Evolutionary conservation across 495 filamentous ascomycete species (phyloP).

Genomic region (Polyplosphaeria fusca): DNA sequence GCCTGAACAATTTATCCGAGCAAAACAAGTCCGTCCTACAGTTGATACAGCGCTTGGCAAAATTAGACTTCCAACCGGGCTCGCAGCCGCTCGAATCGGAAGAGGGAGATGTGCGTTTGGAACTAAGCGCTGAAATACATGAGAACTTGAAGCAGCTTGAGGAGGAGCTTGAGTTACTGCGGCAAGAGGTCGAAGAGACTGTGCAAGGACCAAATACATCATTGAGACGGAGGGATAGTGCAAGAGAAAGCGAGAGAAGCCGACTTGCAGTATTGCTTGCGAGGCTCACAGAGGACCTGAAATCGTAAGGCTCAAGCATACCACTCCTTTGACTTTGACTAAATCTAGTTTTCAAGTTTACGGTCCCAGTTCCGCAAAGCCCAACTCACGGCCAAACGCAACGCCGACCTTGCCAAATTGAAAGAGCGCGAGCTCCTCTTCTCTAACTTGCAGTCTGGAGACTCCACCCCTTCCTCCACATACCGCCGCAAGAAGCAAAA

Average conservation of each 20-base stretch:
- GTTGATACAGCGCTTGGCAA: conserved; percentile 71
- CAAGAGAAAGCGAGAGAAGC: conserved; percentile 55
- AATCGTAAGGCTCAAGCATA: conserved; percentile 49
- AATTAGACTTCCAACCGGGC: conserved; percentile 62
- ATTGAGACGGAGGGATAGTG: conserved; percentile 43
- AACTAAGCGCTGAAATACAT: conserved; percentile 79
- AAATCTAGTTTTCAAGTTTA: conserved; percentile 48
- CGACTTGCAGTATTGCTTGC: conserved; percentile 61
- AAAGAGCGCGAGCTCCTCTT: conserved; percentile 77
- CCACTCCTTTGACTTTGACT: conserved; percentile 15
- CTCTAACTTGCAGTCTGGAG: conserved; percentile 50
- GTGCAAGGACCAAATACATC: conserved; percentile 44
- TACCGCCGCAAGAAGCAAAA: conserved; percentile 15
- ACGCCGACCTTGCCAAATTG: conserved; percentile 65
- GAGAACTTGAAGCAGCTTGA: conserved; percentile 78
- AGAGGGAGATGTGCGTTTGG: conserved; percentile 65
- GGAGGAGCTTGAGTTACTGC: conserved; percentile 77
- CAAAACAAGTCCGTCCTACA: conserved; percentile 64
- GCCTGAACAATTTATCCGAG: conserved; percentile 66
- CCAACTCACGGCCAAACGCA: conserved; percentile 75
- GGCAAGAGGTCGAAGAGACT: conserved; percentile 69
- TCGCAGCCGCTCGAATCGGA: conserved; percentile 51
- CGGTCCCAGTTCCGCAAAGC: conserved; percentile 77
- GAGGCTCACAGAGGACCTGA: conserved; percentile 65
- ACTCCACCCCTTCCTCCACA: conserved; percentile 33